Percentiles rank a stretch among this genome's conserved stretches.
Conservation (phyloP, 768 basidiomycete species). For the Panaeolus cyanescens region DNA sequence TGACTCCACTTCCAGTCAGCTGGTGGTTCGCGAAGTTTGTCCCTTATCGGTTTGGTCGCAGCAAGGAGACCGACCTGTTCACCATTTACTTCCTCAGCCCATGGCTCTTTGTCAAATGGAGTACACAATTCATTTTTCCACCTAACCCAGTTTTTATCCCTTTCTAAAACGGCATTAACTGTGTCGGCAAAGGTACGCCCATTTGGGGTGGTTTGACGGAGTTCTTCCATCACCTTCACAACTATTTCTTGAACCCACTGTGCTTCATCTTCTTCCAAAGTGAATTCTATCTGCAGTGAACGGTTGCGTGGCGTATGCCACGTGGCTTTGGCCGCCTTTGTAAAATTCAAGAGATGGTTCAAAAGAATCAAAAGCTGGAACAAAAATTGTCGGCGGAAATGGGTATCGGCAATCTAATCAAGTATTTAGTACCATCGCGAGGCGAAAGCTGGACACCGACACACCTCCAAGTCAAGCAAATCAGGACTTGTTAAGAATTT, state of each 20-base stretch:
- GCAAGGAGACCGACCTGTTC: constrained; percentile 60
- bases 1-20: constrained; percentile 64
- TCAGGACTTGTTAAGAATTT: constrained; percentile 92
- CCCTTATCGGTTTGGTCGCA: constrained; percentile 53
- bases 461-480: constrained; percentile 85
- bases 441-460: not conserved
- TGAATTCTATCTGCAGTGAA: constrained; percentile 84
- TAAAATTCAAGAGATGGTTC: constrained; percentile 74
- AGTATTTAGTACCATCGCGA: constrained; percentile 12
- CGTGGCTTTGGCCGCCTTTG: constrained; percentile 59
- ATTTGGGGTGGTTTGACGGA: constrained; percentile 76
- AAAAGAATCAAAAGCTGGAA: constrained; percentile 84
- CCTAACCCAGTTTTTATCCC: constrained; percentile 88
- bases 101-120: constrained; percentile 76
- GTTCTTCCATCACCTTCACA: constrained; percentile 54
- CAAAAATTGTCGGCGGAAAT: constrained; percentile 91
- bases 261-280: constrained; percentile 62
- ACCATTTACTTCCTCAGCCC: constrained; percentile 50
- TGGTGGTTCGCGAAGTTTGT: constrained; percentile 57
- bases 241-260: constrained; percentile 80
- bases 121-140: constrained; percentile 88
- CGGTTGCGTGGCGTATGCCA: constrained; percentile 71
- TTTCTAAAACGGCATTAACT: constrained; percentile 66
- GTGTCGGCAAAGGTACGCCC: constrained; percentile 79
- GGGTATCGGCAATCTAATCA: constrained; percentile 81